Conservation (phyloP, 495 filamentous ascomycete genomes). For the Friedmanniomyces simplex region DNA sequence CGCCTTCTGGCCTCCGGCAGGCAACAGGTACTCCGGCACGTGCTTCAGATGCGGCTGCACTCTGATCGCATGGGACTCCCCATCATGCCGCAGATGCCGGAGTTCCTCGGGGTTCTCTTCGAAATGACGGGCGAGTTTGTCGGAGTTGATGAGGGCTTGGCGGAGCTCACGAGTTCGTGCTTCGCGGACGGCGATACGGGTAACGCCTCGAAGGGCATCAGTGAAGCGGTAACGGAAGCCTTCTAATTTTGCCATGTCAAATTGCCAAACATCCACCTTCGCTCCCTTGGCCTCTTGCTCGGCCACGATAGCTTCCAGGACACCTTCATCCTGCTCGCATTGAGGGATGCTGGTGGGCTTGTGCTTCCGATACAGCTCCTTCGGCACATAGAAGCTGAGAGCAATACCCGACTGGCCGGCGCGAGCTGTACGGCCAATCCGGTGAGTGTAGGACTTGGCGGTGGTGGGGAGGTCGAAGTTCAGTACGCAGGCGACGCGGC, state of each 20-base stretch:
- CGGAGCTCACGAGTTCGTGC: constrained; percentile 78
- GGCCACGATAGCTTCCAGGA: constrained; percentile 42
- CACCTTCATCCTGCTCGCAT: constrained; percentile 70
- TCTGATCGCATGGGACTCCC: constrained; percentile 60
- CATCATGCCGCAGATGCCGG: constrained; percentile 79
- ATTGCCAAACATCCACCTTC: constrained; percentile 76
- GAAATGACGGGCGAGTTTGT: constrained; percentile 89
- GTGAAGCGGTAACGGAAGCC: constrained; percentile 91
- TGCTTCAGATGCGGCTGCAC: constrained; percentile 87
- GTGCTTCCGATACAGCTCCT: constrained; percentile 72
- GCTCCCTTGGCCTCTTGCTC: constrained; percentile 63
- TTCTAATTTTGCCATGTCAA: constrained; percentile 88
- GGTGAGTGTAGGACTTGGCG: constrained; percentile 88
- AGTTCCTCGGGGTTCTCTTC: constrained; percentile 92
- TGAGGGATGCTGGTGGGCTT: constrained; percentile 66
- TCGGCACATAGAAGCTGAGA: constrained; percentile 83
- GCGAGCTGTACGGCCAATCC: constrained; percentile 86
- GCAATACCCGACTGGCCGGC: constrained; percentile 88
- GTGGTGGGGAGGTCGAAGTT: constrained; percentile 91
- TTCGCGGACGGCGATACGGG: constrained; percentile 73
- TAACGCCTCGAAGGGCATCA: constrained; percentile 75
- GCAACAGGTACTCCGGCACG: constrained; percentile 89
- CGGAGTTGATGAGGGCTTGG: constrained; percentile 80
- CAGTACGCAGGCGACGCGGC: constrained; percentile 83
- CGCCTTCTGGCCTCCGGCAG: constrained; percentile 60